phyloP scores from a whole-genome alignment of 345 rosid species.

The Lumnitzera littorea region DNA sequence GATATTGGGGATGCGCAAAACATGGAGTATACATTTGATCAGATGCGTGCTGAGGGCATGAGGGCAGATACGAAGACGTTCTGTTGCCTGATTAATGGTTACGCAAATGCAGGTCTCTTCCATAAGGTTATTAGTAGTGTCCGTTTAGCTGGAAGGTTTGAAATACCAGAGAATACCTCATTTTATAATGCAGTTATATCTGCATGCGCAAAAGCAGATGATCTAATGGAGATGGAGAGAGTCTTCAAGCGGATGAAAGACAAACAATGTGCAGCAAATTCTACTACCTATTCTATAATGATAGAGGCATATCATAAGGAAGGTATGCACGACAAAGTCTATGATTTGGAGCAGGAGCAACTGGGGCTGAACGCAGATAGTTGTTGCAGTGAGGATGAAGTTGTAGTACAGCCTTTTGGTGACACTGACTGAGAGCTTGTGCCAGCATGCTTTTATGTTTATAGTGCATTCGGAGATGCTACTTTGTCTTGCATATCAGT shows the following conservation, averaged over 20 bases:
- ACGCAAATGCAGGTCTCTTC: conserved; percentile 71
- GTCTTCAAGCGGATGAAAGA: conserved; percentile 75
- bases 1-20: conserved; percentile 80
- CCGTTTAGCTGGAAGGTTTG: conserved; percentile 62
- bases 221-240: conserved; percentile 91
- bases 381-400: no score
- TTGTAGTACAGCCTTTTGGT: no score
- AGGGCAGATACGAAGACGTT: conserved; percentile 85
- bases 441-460: no score
- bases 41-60: conserved; percentile 81
- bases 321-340: conserved; percentile 80
- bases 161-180: conserved; percentile 62
- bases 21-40: conserved; percentile 80
- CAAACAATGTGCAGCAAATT: conserved; percentile 46
- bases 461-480: no score
- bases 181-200: conserved; percentile 66
- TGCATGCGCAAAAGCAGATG: conserved; percentile 73
- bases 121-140: conserved; percentile 72
- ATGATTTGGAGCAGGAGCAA: conserved; percentile 65
- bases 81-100: conserved; percentile 75
- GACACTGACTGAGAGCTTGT: no score
- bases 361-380: conserved; percentile 5
- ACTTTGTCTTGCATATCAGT: no score
- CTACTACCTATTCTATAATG: conserved; percentile 58
- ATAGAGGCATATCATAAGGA: conserved; percentile 61